A percentile compares a stretch with the other conserved stretches of the same genome.
Evolutionary conservation across 176 grass and related monocot species (phyloP).

Genomic region (Saccharum officinarum): DNA sequence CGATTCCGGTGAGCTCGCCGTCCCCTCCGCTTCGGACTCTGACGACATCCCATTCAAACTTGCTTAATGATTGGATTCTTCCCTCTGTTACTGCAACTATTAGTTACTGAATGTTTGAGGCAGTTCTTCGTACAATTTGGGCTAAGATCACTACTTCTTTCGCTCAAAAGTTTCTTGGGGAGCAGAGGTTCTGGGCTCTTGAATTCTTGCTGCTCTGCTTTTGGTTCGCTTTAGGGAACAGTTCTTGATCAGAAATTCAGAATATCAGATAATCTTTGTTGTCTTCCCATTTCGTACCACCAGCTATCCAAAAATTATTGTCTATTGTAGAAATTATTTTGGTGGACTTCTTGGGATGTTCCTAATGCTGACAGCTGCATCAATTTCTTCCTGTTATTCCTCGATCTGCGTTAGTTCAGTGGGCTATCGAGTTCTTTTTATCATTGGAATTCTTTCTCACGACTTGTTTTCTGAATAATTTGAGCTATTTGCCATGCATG

Average conservation of each 20-base stretch:
- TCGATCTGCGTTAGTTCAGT: not conserved
- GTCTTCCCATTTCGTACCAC: no score
- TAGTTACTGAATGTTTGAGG: not conserved
- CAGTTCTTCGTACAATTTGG: not conserved
- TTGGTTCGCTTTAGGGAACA: not conserved
- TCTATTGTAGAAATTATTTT: no score
- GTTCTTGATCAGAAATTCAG: not conserved
- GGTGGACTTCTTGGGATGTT: no score
- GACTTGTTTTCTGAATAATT: not conserved
- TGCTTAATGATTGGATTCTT: not conserved
- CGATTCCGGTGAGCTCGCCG: not conserved
- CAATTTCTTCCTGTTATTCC: no score
- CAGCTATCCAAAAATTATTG: no score
- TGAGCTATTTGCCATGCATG: not conserved
- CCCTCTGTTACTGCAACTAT: not conserved
- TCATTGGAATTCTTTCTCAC: not conserved
- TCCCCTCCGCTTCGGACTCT: not conserved
- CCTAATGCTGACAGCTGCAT: no score
- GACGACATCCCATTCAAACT: not conserved
- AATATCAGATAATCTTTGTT: not conserved
- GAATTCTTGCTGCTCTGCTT: not conserved
- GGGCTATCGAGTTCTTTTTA: no score
- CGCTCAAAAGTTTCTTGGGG: not conserved
- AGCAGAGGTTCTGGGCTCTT: not conserved
- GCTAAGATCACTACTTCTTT: not conserved